Base-by-base conservation (phyloP, 108 stramenopile species). In the Cyclotella baltica region DNA sequence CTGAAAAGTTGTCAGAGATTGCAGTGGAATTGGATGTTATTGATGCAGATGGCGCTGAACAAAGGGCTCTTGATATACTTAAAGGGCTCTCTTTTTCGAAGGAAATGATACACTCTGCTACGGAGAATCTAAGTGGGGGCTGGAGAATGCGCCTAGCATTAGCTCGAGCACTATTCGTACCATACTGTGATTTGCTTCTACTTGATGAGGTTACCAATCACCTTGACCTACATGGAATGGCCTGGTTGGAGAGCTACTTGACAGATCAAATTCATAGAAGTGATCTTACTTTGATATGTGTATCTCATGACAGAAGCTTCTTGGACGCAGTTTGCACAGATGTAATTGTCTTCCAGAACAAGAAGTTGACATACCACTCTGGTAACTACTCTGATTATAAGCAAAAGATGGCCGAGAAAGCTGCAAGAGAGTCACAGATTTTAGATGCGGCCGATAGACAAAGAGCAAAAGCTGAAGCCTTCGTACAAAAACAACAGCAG, bases 161-260 rank as follows among this genome's bases (percentile, higher is more conserved):
- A 28, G 95, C 95, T 33, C 78, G 83, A 34, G 95, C 97, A 56
- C 78, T 89, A 31, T 92, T 86, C 76, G 75, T 79, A 13, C 77
- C 76, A 8, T 56, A 76, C 56, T 59, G 81, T 55, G 96, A 97
- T 74, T 68, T 98, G 56, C 75, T 98, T n/a, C 72, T 97, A 18
- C 83, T 98, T 40, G 97, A 98, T 75, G 97, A 98, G 71, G 86
- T 87, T 22, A 97, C 97, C 37, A 97, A 97, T 83, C 98, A 98
- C 81, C 72, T 98, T 67, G 97, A 97, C 72, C 78, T 97, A 36
- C 85, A 88, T 67, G 95, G 88, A 62, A 80, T 97, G 62, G 78
- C 87, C 43, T 97, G 94, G 94, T 67, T 97, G 48, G 89, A 91
- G 61, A 81, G 81, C 10, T 95, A 94, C 81, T 72, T 98, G 70